A percentile compares a stretch with the other conserved stretches of the same genome.
These are phyloP conservation scores for Syncephalastrum monosporum DNA, from an alignment of 371 early-diverging fungal genomes.

Conservation along the genomic window DNA sequence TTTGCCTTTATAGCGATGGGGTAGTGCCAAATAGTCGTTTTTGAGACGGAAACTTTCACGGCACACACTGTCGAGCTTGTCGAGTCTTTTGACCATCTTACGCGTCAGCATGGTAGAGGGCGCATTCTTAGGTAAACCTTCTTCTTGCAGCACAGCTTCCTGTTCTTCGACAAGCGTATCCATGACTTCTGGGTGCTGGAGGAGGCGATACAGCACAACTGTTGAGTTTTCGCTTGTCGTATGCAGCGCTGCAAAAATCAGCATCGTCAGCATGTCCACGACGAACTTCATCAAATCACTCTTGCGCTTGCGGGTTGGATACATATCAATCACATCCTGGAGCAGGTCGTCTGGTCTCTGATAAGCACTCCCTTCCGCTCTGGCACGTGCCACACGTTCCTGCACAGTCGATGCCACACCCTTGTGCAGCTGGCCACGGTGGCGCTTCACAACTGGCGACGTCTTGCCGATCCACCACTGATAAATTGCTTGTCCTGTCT, in stretches of 20 bases:
- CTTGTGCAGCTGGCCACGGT: conserved; percentile 6
- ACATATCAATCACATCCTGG: conserved; percentile 20
- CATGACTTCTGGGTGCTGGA: conserved; percentile 30
- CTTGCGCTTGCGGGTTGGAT: conserved; percentile 4
- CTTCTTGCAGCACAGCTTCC: conserved; percentile 21
- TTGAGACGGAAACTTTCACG: conserved; percentile 42
- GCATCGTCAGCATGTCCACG: conserved; percentile 19
- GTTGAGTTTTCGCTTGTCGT: conserved; percentile 37
- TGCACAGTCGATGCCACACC: conserved; percentile 12
- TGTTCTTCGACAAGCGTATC: conserved; percentile 42
- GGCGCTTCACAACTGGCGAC: background rate
- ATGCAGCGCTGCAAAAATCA: conserved; percentile 45
- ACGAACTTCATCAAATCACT: background rate
- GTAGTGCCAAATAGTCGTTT: conserved; percentile 13
- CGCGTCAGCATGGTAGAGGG: conserved; percentile 18
- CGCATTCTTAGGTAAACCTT: conserved; percentile 7
- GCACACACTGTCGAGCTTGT: conserved; percentile 49
- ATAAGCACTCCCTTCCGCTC: background rate
- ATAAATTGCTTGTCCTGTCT: conserved; percentile 1
- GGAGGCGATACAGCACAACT: conserved; percentile 30
- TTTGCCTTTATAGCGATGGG: conserved; percentile 30
- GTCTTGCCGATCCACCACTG: conserved; percentile 19
- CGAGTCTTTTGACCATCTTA: conserved; percentile 30
- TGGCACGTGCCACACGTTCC: conserved; percentile 1
- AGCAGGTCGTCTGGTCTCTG: conserved; percentile 17